Evolutionary conservation across 169 alveolate species (phyloP).

Genomic region (Prorocentrum cordatum): DNA sequence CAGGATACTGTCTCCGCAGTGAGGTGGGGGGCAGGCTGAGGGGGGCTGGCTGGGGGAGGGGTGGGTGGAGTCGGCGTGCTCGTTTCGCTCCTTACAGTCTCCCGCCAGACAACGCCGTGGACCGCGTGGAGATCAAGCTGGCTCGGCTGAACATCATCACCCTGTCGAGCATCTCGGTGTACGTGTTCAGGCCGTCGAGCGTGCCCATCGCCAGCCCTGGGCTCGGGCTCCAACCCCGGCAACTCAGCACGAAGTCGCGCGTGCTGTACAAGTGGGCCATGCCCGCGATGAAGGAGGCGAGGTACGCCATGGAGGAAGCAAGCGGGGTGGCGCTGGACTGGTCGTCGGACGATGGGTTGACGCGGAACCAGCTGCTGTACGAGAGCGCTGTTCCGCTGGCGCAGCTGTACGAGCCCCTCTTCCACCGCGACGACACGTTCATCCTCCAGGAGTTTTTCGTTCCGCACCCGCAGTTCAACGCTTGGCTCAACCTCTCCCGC

Average conservation of each 20-base stretch:
- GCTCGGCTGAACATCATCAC: constrained; percentile 54
- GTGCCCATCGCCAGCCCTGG: not conserved
- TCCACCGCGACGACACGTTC: constrained; percentile 37
- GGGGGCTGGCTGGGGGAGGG: no score
- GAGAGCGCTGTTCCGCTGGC: constrained; percentile 22
- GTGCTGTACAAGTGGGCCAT: constrained; percentile 47
- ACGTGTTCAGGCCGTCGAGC: not conserved
- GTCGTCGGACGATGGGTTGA: not conserved
- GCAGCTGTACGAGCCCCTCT: constrained; percentile 37
- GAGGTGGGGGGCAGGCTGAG: no score
- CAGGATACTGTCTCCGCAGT: no score
- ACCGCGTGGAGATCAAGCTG: constrained; percentile 48
- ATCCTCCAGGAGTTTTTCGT: constrained; percentile 34
- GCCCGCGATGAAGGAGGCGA: constrained; percentile 31
- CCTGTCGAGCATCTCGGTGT: not conserved
- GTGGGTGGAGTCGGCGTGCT: no score
- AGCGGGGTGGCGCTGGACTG: constrained; percentile 37
- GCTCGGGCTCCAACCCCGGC: not conserved
- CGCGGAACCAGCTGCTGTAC: constrained; percentile 24
- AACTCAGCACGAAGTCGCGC: not conserved
- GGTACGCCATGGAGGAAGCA: constrained; percentile 4
- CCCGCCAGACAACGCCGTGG: no score
- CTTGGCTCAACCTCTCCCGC: constrained; percentile 13
- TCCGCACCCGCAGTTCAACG: not conserved
- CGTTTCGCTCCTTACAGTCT: no score